phyloP scores from a whole-genome alignment of 192 early-diverging fungal genomes.

The Allomyces macrogynus region DNA sequence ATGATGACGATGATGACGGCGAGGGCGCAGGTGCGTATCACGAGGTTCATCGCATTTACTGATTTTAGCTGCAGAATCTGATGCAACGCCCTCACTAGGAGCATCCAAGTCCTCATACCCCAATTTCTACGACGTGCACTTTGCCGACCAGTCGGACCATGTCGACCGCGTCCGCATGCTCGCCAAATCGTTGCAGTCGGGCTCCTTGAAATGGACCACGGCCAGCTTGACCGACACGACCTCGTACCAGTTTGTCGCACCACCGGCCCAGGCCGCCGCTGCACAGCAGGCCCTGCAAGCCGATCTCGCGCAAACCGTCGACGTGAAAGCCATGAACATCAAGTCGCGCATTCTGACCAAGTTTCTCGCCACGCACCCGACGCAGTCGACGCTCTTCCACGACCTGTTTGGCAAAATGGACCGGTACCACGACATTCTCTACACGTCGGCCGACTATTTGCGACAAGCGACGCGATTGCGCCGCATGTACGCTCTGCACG shows the following conservation, averaged over 20 bases:
- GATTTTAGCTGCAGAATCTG: too few species aligned
- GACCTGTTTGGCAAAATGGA: conserved; percentile 39
- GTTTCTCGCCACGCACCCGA: neutral
- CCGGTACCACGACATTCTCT: conserved; percentile 60
- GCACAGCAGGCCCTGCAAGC: too few species aligned
- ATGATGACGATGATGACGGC: conserved; percentile 7
- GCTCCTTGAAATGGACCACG: neutral
- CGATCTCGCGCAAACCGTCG: conserved; percentile 8
- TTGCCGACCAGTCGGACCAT: conserved; percentile 5
- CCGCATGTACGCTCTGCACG: conserved; percentile 55
- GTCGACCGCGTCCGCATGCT: conserved; percentile 5
- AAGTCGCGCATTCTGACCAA: conserved; percentile 4
- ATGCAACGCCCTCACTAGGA: too few species aligned
- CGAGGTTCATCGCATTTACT: conserved; percentile 10
- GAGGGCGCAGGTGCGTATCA: conserved; percentile 14
- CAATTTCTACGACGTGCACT: neutral
- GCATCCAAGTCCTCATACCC: conserved; percentile 6
- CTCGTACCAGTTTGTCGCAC: neutral
- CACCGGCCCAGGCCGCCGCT: too few species aligned
- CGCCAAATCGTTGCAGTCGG: neutral
- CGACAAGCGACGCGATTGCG: conserved; percentile 46
- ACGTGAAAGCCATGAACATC: conserved; percentile 9
- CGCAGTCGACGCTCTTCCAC: conserved; percentile 34
- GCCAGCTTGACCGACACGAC: neutral
- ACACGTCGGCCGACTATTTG: conserved; percentile 27